Evolutionary conservation across 116 monocot genomes (phyloP).

Genomic region (Iris pallida): DNA sequence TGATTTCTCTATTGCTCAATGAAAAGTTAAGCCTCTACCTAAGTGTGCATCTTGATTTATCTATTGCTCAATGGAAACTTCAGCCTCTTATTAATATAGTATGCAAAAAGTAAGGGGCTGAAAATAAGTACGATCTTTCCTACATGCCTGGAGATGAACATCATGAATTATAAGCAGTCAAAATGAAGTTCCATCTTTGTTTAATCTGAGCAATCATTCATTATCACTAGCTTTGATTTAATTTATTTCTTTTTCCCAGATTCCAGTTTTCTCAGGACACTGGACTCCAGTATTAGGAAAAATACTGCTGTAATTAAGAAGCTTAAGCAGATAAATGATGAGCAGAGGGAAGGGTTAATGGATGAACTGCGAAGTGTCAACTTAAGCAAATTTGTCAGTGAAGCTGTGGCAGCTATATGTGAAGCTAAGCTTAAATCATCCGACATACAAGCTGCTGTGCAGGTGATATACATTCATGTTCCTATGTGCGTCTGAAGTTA

Average conservation of each 20-base stretch:
- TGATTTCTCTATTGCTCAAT: too few relatives aligned
- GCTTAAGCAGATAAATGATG: slow-evolving; percentile 89
- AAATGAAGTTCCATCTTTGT: too few relatives aligned
- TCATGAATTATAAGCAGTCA: too few relatives aligned
- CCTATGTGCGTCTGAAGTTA: too few relatives aligned
- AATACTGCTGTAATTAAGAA: slow-evolving; percentile 96
- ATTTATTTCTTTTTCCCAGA: slow-evolving; percentile 39
- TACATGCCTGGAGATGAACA: too few relatives aligned
- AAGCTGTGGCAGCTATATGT: slow-evolving; percentile 92
- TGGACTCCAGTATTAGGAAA: slow-evolving; percentile 90
- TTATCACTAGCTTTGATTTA: too few relatives aligned
- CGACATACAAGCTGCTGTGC: slow-evolving; percentile 96
- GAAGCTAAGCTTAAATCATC: slow-evolving; percentile 84
- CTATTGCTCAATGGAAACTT: background rate
- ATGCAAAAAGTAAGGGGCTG: too few relatives aligned
- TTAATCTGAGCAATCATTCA: too few relatives aligned
- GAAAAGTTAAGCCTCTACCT: too few relatives aligned
- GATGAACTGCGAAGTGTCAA: slow-evolving; percentile 92
- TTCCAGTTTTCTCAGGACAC: slow-evolving; percentile 68
- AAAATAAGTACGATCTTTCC: too few relatives aligned
- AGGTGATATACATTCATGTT: slow-evolving; percentile 39
- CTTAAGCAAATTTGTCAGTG: slow-evolving; percentile 97
- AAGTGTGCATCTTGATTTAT: background rate
- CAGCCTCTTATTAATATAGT: too few relatives aligned
- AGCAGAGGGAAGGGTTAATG: slow-evolving; percentile 75